Evolutionary conservation across 78 protist species (phyloP), one percentile per base, ranked within the genome.

Genomic region (Dictyostelium firmibasis): DNA sequence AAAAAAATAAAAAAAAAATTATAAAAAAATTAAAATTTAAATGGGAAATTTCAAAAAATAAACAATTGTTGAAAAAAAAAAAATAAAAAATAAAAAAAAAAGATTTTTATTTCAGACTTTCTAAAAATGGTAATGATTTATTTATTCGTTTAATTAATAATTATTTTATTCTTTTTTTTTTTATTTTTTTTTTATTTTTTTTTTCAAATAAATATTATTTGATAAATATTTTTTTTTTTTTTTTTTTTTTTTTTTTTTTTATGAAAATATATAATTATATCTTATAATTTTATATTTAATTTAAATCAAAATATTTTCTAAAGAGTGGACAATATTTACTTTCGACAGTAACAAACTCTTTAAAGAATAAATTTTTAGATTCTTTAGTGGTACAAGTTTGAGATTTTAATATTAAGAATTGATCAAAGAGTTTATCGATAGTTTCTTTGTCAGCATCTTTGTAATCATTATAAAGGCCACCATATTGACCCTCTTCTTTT

Each of bases 361-460:
- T 31, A 72, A 31, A 72, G 38, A 72, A 72, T 72, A 29, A 16
- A 33, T 3, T 20, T 16, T 72, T 72, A 13, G 79, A 72, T 33
- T 72, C 79, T 72, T 72, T 72, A 5, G 79, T 72, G 31, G 79
- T 72, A 33, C 79, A 72, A 33, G 79, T 72, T 72, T 72, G 79
- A 16, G 79, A 72, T 33, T 72, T 72, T 72, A 72, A 72, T 72
- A 5, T 2, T 27, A 72, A 33, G 38, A 72, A 72, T 16, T 72
- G 33, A 33, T 72, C 79, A 72, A 72, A 72, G 16, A 72, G 35
- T 31, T 27, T 31, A 72, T 72, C 79, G 25, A 72, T 72, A 16
- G 79, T 72, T 31, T 72, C 79, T 72, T 31, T 72, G 35, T 72
- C 79, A 33, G 36, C 1, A 4, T 72, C 43, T 31, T 72, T 31